These are phyloP conservation scores for Daedalea quercina DNA, from an alignment of 768 basidiomycete genomes.

Conservation along the genomic window DNA sequence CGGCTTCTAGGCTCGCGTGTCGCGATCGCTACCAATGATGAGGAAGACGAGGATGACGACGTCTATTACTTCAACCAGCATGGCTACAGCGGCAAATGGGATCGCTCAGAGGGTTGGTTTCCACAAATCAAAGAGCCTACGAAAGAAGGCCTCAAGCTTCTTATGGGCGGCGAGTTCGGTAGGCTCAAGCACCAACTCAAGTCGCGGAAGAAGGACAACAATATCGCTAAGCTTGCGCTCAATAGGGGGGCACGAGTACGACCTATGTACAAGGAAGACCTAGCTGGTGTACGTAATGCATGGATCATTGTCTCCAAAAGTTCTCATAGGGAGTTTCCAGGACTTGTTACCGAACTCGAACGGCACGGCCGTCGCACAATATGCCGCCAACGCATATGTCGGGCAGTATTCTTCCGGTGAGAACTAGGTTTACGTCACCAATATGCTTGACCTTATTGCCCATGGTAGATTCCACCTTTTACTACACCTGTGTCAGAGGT, in stretches of 20 bases:
- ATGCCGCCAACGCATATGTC: constrained; percentile 71
- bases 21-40: constrained; percentile 16
- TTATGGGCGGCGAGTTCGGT: constrained; percentile 79
- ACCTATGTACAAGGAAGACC: constrained; percentile 41
- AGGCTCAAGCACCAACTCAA: constrained; percentile 45
- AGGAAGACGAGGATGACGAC: constrained; percentile 31
- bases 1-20: constrained; percentile 3
- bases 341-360: constrained; percentile 70
- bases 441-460: no score
- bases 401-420: constrained; percentile 78
- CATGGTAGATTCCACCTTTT: constrained; percentile 73
- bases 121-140: constrained; percentile 49
- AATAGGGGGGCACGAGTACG: constrained; percentile 26
- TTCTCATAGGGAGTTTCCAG: constrained; percentile 34
- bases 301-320: no score
- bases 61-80: constrained; percentile 20
- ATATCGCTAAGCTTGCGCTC: constrained; percentile 42
- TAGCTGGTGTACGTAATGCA: constrained; percentile 41
- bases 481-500: constrained; percentile 90
- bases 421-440: background rate
- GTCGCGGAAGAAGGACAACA: constrained; percentile 34
- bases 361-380: constrained; percentile 73
- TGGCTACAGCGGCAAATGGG: constrained; percentile 11
- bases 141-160: constrained; percentile 53
- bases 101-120: constrained; percentile 27